Base-by-base conservation (phyloP, 2,329 filamentous ascomycete species). In the Claviceps spartinae region DNA sequence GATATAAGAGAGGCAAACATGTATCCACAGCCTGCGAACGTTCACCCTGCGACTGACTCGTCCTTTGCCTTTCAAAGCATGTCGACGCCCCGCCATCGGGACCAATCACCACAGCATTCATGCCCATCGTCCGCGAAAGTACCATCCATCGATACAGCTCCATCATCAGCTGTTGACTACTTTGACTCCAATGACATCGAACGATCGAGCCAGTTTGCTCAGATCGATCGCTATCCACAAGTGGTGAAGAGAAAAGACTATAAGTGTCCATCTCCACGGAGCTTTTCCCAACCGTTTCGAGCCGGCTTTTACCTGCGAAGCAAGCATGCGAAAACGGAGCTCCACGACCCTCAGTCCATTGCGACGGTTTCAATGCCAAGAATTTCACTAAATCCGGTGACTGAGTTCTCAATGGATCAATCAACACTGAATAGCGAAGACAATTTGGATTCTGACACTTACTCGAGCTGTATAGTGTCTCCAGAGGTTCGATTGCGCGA, bases 221-320 rank as follows among this genome's bases (percentile, higher is more conserved):
- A 91, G 58, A 82, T 95, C 47, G 90, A 89, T 8, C 81, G 90
- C 16, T 95, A 95, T 49, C 90, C 90, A 8, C 82, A 82, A 60
- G 88, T 95, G 4, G 74, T 91, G 34, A 87, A 81, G 30, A 87
- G 81, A 46, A 81, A 77, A 47, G 77, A 82, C 50, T 73, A 81
- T 38, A 78, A 85, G 55, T 79, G 79, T 47, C 78, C 80, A 1
- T 83, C 86, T 0, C 79, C 85, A 1, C 83, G 82, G 62, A 95
- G 88, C 36, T 95, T 95, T 64, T 95, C 90, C 3, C 76, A 88
- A 8, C 88, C 90, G 0, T 95, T 95, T 63, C 68, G 75, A 48
- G 64, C 74, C 13, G 81, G 78, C 57, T 55, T 73, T 44, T 71
- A 75, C 53, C 57, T 53, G 51, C 61, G 50, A 51, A 61, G 46